phyloP scores from a whole-genome alignment of 1,284 basidiomycete species.

The Ustilago tritici region DNA sequence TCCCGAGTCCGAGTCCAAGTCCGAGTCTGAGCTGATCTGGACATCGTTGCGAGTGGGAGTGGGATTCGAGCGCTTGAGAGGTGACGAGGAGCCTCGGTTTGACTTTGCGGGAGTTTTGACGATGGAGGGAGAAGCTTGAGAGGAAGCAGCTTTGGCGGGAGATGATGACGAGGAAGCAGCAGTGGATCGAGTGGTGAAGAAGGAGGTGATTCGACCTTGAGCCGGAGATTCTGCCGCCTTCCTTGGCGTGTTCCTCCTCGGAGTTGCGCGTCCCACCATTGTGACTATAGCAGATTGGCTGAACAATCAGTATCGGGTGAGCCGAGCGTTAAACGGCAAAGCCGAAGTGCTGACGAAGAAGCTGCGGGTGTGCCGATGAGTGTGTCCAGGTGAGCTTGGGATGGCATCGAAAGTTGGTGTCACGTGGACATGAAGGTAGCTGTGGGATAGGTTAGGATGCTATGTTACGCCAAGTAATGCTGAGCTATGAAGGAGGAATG shows the following conservation, averaged over 20 bases:
- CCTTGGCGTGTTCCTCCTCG: conserved; percentile 27
- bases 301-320: neutral
- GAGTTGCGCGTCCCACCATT: conserved; percentile 20
- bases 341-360: neutral
- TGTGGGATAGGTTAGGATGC: neutral
- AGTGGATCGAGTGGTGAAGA: conserved; percentile 23
- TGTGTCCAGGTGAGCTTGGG: neutral
- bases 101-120: neutral
- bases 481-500: no score
- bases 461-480: conserved; percentile 3
- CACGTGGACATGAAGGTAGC: conserved; percentile 8
- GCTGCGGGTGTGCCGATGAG: neutral
- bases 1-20: conserved; percentile 5
- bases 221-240: conserved; percentile 14
- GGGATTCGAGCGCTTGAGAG: conserved; percentile 3
- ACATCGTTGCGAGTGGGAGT: neutral
- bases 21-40: conserved; percentile 21
- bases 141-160: neutral
- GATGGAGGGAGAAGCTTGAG: conserved; percentile 7
- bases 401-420: neutral
- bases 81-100: neutral
- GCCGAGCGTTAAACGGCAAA: neutral
- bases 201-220: conserved; percentile 43
- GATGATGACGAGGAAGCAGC: conserved; percentile 12
- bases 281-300: neutral